Conservation (phyloP, 805 yeast species). For the Saturnispora gosingensis region DNA sequence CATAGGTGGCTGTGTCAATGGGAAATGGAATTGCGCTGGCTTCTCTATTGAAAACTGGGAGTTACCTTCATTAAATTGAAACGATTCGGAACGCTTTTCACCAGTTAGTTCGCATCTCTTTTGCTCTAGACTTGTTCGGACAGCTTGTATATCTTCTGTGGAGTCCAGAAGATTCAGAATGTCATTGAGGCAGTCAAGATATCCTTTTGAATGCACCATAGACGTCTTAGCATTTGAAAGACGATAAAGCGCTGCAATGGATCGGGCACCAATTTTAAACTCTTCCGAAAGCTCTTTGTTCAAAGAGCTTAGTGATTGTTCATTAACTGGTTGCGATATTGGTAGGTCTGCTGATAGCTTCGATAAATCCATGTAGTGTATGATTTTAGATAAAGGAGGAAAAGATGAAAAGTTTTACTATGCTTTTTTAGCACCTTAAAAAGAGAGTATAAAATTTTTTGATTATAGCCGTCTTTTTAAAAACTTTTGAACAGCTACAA, state of each 20-base stretch:
- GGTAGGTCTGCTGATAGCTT: constrained; percentile 51
- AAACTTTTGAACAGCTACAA: not conserved
- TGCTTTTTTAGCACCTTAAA: not conserved
- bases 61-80: constrained; percentile 4
- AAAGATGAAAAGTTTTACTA: not conserved
- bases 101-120: constrained; percentile 21
- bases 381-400: not conserved
- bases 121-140: constrained; percentile 28
- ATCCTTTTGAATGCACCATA: constrained; percentile 45
- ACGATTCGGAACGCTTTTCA: not conserved
- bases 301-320: constrained; percentile 38
- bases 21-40: constrained; percentile 23
- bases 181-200: constrained; percentile 53
- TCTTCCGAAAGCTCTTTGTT: constrained; percentile 49
- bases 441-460: not conserved
- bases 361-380: constrained; percentile 46
- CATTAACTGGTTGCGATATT: constrained; percentile 38
- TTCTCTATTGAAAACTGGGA: constrained; percentile 13
- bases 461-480: not conserved
- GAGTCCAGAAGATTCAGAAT: constrained; percentile 23
- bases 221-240: constrained; percentile 45
- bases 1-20: constrained; percentile 17
- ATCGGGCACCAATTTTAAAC: constrained; percentile 62
- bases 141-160: constrained; percentile 28
- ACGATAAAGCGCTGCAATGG: constrained; percentile 59